Base-by-base conservation (phyloP, 2,329 filamentous ascomycete genomes). In the Alternaria panax region DNA sequence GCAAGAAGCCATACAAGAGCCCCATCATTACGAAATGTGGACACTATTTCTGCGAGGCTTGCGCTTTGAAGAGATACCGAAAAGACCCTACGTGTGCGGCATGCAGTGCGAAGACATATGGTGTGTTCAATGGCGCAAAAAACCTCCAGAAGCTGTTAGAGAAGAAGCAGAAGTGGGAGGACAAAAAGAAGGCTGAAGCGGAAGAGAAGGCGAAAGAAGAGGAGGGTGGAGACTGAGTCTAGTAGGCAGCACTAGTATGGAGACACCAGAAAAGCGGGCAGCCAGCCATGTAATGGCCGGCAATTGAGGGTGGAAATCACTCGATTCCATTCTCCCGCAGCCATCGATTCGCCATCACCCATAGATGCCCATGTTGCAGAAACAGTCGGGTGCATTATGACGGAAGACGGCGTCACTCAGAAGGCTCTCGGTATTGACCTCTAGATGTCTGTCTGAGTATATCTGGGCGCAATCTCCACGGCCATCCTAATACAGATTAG, bases 31-130 rank as follows among this genome's bases (percentile, higher is more conserved):
- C 95, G 12, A 90, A 92, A 66, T 99, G 95, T 68, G 91, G 92
- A 0, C 95, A 99, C 77, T 98, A 98, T 78, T 98, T 98, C 74
- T 99, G 95, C 75, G 91, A 97, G 77, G 84, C 86, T 1, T 99
- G 95, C 78, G 95, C 95, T 25, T 81, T 98, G 69, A 88, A 91
- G 75, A 82, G 93, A 65, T 98, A 97, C 75, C 85, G 91, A 63
- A 95, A 92, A 74, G 92, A 93, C 69, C 93, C 93, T 4, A 88
- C 87, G 3, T 98, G 95, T 77, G 92, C 92, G 2, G 91, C 90
- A 4, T 98, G 95, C 76, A 91, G 92, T 1, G 84, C 89, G 1
- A 91, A 92, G 5, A 98, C 93, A 0, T 89, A 90, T 28, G 95
- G 95, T 1, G 92, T 96, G 0, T 98, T 98, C 73, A 97, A 96